phyloP scores from a whole-genome alignment of 768 basidiomycete genomes.

The Boletus coccyginus region DNA sequence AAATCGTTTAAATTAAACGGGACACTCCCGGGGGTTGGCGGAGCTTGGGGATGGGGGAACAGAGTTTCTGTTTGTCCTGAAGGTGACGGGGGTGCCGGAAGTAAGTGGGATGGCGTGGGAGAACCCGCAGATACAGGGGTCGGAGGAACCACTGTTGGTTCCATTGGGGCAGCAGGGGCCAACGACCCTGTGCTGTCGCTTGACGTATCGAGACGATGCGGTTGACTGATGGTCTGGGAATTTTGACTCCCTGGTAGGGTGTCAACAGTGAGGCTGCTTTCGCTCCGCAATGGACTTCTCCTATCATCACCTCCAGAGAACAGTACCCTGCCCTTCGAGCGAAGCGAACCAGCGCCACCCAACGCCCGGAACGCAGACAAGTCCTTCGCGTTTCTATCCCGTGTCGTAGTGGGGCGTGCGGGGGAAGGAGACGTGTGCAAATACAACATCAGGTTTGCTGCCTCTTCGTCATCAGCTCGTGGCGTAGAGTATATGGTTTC shows the following conservation, averaged over 20 bases:
- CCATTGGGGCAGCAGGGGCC: conserved; percentile 27
- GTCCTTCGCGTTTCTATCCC: conserved; percentile 47
- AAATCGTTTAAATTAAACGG: conserved; percentile 69
- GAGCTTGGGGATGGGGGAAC: conserved; percentile 28
- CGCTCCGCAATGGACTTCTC: conserved; percentile 27
- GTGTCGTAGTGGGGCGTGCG: conserved; percentile 54
- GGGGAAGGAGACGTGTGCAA: conserved; percentile 86
- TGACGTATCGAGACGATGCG: conserved; percentile 16
- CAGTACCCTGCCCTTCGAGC: conserved; percentile 66
- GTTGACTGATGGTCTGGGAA: conserved; percentile 21
- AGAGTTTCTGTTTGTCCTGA: conserved; percentile 20
- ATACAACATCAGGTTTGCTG: conserved; percentile 82
- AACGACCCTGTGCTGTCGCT: conserved; percentile 14
- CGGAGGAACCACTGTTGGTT: conserved; percentile 33
- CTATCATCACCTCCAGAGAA: conserved; percentile 48
- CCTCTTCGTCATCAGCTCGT: conserved; percentile 70
- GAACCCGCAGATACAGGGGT: conserved; percentile 28
- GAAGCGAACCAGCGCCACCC: conserved; percentile 44
- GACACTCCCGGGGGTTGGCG: conserved; percentile 36
- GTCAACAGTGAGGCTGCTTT: conserved; percentile 25
- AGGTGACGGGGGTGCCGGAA: conserved; percentile 26
- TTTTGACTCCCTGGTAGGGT: conserved; percentile 26
- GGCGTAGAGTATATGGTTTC: conserved; percentile 43
- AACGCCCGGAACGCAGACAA: conserved; percentile 55
- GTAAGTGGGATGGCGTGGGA: conserved; percentile 23